Evolutionary conservation across 2,329 filamentous ascomycete species (phyloP).

Genomic region (Colletotrichum liaoningense): DNA sequence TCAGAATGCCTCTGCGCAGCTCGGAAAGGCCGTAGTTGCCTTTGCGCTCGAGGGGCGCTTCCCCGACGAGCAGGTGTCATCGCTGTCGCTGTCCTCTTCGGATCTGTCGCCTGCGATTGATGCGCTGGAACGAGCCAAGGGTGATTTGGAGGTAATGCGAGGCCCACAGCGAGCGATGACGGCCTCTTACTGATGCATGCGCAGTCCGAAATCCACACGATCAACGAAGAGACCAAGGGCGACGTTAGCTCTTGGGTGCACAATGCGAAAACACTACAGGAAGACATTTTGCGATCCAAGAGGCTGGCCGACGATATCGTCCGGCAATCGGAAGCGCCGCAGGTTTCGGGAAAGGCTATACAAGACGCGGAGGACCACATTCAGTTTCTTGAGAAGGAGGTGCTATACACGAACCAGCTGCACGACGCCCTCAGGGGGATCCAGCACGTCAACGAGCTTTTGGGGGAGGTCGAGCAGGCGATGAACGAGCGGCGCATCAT

Average conservation of each 20-base stretch:
- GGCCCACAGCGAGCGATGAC: too few relatives aligned
- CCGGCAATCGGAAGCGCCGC: constrained; percentile 75
- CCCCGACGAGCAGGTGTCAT: constrained; percentile 50
- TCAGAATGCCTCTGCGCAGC: constrained; percentile 39
- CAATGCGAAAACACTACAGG: constrained; percentile 85
- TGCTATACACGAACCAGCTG: constrained; percentile 69
- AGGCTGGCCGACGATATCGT: constrained; percentile 85
- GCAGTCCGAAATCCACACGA: constrained; percentile 76
- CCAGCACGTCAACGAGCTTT: constrained; percentile 68
- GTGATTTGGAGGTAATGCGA: constrained; percentile 52
- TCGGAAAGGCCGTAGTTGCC: constrained; percentile 53
- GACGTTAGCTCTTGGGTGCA: constrained; percentile 89
- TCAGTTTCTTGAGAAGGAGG: constrained; percentile 67
- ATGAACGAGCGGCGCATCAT: constrained; percentile 66
- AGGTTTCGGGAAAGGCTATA: constrained; percentile 63
- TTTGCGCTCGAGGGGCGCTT: constrained; percentile 55
- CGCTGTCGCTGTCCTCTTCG: constrained; percentile 50
- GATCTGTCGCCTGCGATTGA: constrained; percentile 53
- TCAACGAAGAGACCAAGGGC: constrained; percentile 81
- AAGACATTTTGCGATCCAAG: constrained; percentile 85
- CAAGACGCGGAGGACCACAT: constrained; percentile 65
- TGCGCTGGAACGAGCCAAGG: constrained; percentile 49
- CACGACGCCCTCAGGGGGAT: constrained; percentile 62
- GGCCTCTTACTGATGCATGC: neutral
- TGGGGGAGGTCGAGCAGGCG: constrained; percentile 70